A percentile compares a stretch with the other conserved stretches of the same genome.
These are phyloP conservation scores for Tetrahymena borealis DNA, from an alignment of 73 alveolate species.

Conservation along the genomic window DNA sequence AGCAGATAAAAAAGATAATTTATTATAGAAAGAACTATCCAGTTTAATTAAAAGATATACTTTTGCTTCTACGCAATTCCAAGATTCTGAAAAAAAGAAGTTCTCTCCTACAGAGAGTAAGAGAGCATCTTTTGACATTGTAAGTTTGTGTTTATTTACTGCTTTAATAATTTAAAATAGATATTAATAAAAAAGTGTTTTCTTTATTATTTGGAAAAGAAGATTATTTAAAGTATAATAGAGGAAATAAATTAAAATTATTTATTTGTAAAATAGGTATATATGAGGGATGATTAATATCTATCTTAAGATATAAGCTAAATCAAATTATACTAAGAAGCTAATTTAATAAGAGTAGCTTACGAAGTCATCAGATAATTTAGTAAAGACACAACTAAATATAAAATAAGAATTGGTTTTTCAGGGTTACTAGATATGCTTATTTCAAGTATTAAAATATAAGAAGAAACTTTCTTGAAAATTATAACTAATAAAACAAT, in stretches of 20 bases:
- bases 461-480: not conserved
- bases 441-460: not conserved
- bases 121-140: not conserved
- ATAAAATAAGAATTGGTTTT: not conserved
- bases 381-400: not conserved
- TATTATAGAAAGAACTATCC: not conserved
- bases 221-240: no score
- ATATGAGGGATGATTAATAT: not conserved
- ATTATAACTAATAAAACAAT: not conserved
- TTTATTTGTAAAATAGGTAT: not conserved
- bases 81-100: not conserved
- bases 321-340: not conserved
- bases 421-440: not conserved
- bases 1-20: not conserved
- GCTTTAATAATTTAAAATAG: no score
- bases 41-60: not conserved
- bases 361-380: not conserved
- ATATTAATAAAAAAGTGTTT: no score
- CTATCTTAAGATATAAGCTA: not conserved
- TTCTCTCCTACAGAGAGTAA: not conserved
- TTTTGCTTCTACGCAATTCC: not conserved
- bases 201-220: no score
- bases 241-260: not conserved
- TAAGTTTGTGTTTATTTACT: no score
- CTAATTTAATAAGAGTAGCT: not conserved